Base-by-base conservation (phyloP, 805 yeast species). In the Ogataea naganishii region DNA sequence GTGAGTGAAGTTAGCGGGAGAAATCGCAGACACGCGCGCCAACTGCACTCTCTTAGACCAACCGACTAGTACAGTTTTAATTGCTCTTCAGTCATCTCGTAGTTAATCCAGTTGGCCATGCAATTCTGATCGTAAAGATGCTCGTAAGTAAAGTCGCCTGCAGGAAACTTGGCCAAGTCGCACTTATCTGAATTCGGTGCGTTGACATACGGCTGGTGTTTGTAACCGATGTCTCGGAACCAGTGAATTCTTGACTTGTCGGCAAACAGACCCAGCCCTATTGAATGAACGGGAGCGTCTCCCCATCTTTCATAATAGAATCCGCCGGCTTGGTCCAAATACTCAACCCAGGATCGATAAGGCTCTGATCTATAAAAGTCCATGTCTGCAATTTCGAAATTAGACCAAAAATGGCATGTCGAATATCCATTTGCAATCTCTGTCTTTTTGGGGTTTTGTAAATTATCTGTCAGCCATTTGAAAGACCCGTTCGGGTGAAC, bases 301-400 rank as follows among this genome's bases (percentile, higher is more conserved):
- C 95, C 95, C 95, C 95, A 84, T 33, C 95, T 58, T 51, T 86
- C 95, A 45, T 85, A 85, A 51, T 82, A 85, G 46, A 84, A 84
- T 4, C 89, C 89, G 13, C 94, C 92, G 1, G 75, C 54, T 4
- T 62, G 37, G 34, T 84, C 95, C 23, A 85, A 56, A 44, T 62
- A 57, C 19, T 77, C 58, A 44, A 78, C 72, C 73, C 80, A 84
- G 9, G 56, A 54, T 22, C 63, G 58, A 47, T 84, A 85, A 1
- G 85, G 72, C 31, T 80, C 76, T 15, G 68, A 57, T 30, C 95
- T 58, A 56, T 64, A 80, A 43, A 85, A 85, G 40, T 85, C 89
- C 80, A 85, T 68, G 44, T 81, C 77, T 9, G 77, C 89, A 33
- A 84, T 80, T 47, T 85, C 95, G 42, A 84, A 85, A 51, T 84